Percentiles rank a stretch among this genome's conserved stretches.
Conservation (phyloP, 352 stramenopile genomes). For the Globisporangium canariense region DNA sequence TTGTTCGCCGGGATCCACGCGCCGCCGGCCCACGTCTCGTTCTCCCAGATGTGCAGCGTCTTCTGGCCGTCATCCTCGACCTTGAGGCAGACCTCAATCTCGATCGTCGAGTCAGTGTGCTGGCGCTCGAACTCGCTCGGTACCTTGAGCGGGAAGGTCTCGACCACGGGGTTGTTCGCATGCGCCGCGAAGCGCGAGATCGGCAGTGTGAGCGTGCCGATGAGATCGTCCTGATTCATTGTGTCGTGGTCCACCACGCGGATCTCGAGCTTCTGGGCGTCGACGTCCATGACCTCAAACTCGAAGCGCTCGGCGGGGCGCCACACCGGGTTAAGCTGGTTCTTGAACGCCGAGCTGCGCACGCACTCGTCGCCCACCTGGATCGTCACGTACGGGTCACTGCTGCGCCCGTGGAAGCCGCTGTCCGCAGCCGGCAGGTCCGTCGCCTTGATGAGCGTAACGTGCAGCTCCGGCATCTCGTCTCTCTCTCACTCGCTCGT, state of each 20-base stretch:
- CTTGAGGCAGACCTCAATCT: constrained; percentile 42
- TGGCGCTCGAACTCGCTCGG: constrained; percentile 36
- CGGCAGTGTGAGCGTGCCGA: constrained; percentile 47
- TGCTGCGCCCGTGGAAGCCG: constrained; percentile 42
- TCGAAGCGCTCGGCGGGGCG: constrained; percentile 70
- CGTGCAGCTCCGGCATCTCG: constrained; percentile 57
- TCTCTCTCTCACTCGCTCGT: no score
- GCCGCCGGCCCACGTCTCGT: constrained; percentile 47
- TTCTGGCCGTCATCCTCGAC: constrained; percentile 53
- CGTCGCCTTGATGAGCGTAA: constrained; percentile 62
- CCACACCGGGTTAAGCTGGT: constrained; percentile 62
- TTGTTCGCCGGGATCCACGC: constrained; percentile 49
- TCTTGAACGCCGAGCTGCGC: constrained; percentile 47
- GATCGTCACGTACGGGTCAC: constrained; percentile 73
- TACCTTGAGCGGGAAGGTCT: constrained; percentile 47
- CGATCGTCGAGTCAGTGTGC: constrained; percentile 29
- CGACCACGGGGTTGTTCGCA: constrained; percentile 44
- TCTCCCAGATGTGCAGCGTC: constrained; percentile 65
- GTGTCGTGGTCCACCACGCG: constrained; percentile 67
- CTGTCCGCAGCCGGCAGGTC: constrained; percentile 69
- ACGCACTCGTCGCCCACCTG: constrained; percentile 46
- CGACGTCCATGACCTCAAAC: constrained; percentile 49
- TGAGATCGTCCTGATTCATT: constrained; percentile 61
- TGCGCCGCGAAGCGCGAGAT: constrained; percentile 46
- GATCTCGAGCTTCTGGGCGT: constrained; percentile 45